A percentile compares a stretch with the other conserved stretches of the same genome.
These are phyloP conservation scores for Paraphoma chrysanthemicola DNA, from an alignment of 2,329 filamentous ascomycete species.

Conservation along the genomic window DNA sequence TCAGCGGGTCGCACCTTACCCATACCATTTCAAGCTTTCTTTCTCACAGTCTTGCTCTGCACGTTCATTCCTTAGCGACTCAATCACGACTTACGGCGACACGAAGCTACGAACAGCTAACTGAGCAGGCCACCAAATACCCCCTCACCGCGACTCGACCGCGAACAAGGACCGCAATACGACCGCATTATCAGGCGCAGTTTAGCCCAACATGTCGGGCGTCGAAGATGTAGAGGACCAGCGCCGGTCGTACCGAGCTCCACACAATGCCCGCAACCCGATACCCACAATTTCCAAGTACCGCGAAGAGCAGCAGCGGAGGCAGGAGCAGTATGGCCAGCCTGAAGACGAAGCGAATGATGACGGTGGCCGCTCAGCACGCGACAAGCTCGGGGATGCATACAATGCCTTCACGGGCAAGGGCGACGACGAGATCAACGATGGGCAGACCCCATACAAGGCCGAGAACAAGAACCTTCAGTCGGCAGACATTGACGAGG, in stretches of 20 bases:
- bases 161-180: background rate
- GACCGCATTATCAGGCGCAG: background rate
- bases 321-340: conserved; percentile 44
- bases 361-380: conserved; percentile 37
- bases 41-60: conserved; percentile 9
- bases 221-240: conserved; percentile 51
- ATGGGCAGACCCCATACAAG: conserved; percentile 40
- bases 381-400: conserved; percentile 46
- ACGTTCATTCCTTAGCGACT: conserved; percentile 1
- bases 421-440: conserved; percentile 29
- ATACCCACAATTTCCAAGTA: conserved; percentile 57
- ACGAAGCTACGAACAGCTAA: conserved; percentile 14
- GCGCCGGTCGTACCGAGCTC: conserved; percentile 48
- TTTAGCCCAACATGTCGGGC: conserved; percentile 42
- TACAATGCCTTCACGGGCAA: conserved; percentile 43
- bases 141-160: background rate
- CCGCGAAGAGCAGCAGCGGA: conserved; percentile 54
- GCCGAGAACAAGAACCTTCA: conserved; percentile 46
- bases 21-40: conserved; percentile 11
- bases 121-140: conserved; percentile 7
- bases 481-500: conserved; percentile 32
- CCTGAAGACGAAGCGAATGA: conserved; percentile 22
- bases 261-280: conserved; percentile 53
- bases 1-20: conserved; percentile 11
- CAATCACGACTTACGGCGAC: conserved; percentile 7